Evolutionary conservation across 176 grass and related monocot genomes (phyloP).

Genomic region (Stipa capillata): DNA sequence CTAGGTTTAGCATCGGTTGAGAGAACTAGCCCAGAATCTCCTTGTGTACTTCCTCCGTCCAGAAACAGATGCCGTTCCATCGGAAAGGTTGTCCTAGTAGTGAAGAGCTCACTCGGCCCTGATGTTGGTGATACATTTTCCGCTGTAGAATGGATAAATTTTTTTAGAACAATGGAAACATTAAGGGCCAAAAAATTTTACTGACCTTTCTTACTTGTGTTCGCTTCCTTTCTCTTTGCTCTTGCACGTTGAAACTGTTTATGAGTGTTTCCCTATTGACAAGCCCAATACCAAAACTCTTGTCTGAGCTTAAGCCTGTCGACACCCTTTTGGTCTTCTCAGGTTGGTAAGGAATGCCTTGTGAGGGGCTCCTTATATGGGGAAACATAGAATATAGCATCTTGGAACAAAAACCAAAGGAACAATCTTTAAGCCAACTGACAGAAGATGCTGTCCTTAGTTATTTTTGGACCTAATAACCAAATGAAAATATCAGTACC

Average conservation of each 20-base stretch:
- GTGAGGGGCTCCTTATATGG: slow-evolving; percentile 66
- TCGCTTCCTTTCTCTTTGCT: slow-evolving; percentile 19
- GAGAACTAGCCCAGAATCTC: slow-evolving; percentile 89
- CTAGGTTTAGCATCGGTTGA: slow-evolving; percentile 96
- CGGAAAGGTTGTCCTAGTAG: slow-evolving; percentile 49
- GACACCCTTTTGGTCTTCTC: slow-evolving; percentile 44
- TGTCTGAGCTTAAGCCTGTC: slow-evolving; percentile 25
- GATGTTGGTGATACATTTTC: slow-evolving; percentile 96
- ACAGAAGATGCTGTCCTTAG: slow-evolving; percentile 31
- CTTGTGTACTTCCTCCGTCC: slow-evolving; percentile 59
- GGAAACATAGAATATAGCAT: slow-evolving; percentile 70
- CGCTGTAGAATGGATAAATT: slow-evolving; percentile 11
- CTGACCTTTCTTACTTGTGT: slow-evolving; percentile 25
- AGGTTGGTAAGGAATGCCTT: slow-evolving; percentile 55
- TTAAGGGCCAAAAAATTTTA: not conserved
- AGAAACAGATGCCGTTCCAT: slow-evolving; percentile 81
- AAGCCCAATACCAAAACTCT: slow-evolving; percentile 14
- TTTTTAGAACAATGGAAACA: not conserved
- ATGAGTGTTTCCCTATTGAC: not conserved
- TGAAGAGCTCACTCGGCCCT: slow-evolving; percentile 58
- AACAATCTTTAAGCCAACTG: slow-evolving; percentile 57
- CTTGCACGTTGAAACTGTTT: slow-evolving; percentile 13
- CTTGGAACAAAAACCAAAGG: slow-evolving; percentile 52
- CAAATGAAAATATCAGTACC: not conserved
- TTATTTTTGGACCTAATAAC: slow-evolving; percentile 24